Conservation (phyloP, 2,329 filamentous ascomycete species). For the Rutstroemia sp. region DNA sequence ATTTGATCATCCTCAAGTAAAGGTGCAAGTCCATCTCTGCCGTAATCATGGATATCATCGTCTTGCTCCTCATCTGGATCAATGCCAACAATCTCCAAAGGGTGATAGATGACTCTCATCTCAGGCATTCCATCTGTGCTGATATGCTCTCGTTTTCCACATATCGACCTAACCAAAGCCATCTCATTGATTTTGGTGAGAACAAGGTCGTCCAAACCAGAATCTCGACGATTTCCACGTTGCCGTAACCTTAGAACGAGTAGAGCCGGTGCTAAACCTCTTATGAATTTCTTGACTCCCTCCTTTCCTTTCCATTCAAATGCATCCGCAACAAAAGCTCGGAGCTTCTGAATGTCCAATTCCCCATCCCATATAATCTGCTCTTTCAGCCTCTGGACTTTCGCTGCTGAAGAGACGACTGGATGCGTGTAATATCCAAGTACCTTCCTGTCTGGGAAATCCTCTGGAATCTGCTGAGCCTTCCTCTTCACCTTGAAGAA, state of each 20-base stretch:
- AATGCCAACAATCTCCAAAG: conserved; percentile 68
- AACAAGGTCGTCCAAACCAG: conserved; percentile 29
- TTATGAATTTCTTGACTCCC: conserved; percentile 79
- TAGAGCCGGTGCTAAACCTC: conserved; percentile 69
- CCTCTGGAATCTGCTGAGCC: conserved; percentile 65
- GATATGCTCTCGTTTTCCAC: conserved; percentile 59
- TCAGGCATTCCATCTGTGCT: conserved; percentile 71
- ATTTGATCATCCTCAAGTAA: conserved; percentile 58
- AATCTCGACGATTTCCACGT: conserved; percentile 33
- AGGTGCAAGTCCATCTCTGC: conserved; percentile 49
- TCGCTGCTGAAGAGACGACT: conserved; percentile 59
- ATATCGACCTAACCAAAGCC: conserved; percentile 56
- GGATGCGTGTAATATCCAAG: conserved; percentile 85
- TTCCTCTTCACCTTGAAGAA: conserved; percentile 73
- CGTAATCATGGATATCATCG: conserved; percentile 31
- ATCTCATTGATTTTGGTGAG: conserved; percentile 39
- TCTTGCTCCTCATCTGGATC: conserved; percentile 68
- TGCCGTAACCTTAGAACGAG: conserved; percentile 52
- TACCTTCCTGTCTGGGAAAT: conserved; percentile 73
- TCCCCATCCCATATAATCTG: conserved; percentile 53
- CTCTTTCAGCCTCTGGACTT: conserved; percentile 46
- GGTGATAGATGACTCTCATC: conserved; percentile 70
- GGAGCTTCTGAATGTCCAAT: conserved; percentile 59
- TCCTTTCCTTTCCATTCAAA: conserved; percentile 79
- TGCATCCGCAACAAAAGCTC: conserved; percentile 67